These are phyloP conservation scores for Pestalotiopsis sp. DNA, from an alignment of 2,329 filamentous ascomycete genomes.

Conservation along the genomic window DNA sequence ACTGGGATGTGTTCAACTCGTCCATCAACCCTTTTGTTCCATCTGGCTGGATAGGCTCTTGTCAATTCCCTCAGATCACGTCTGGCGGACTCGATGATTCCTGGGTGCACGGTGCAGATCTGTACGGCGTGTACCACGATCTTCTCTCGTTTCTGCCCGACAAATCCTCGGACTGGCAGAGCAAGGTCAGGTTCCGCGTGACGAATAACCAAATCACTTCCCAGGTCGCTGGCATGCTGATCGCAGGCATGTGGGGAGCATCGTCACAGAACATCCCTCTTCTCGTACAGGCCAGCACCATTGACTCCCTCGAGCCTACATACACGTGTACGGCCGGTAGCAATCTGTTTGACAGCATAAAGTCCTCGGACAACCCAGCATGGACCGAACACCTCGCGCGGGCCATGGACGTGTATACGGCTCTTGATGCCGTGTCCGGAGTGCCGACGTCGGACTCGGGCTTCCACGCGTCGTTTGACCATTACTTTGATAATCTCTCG, in stretches of 20 bases:
- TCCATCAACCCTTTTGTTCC: slow-evolving; percentile 66
- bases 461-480: slow-evolving; percentile 74
- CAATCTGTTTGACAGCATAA: slow-evolving; percentile 42
- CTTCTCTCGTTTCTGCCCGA: slow-evolving; percentile 68
- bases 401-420: slow-evolving; percentile 53
- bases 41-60: slow-evolving; percentile 69
- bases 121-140: slow-evolving; percentile 74
- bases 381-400: slow-evolving; percentile 67
- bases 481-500: slow-evolving; percentile 84
- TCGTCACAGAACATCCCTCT: slow-evolving; percentile 42
- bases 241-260: slow-evolving; percentile 66
- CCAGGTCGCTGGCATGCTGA: slow-evolving; percentile 75
- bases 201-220: slow-evolving; percentile 83
- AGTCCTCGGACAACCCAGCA: slow-evolving; percentile 40
- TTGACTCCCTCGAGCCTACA: slow-evolving; percentile 74
- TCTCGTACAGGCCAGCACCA: slow-evolving; percentile 49
- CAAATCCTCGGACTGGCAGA: slow-evolving; percentile 35
- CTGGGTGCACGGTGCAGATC: slow-evolving; percentile 72
- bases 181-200: slow-evolving; percentile 64
- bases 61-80: slow-evolving; percentile 82
- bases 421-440: slow-evolving; percentile 68
- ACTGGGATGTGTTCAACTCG: slow-evolving; percentile 65
- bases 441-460: slow-evolving; percentile 54
- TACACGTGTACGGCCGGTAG: slow-evolving; percentile 63
- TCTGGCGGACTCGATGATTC: slow-evolving; percentile 70